Conservation (phyloP, 1,284 basidiomycete genomes). For the Stygiomarasmius scandens region DNA sequence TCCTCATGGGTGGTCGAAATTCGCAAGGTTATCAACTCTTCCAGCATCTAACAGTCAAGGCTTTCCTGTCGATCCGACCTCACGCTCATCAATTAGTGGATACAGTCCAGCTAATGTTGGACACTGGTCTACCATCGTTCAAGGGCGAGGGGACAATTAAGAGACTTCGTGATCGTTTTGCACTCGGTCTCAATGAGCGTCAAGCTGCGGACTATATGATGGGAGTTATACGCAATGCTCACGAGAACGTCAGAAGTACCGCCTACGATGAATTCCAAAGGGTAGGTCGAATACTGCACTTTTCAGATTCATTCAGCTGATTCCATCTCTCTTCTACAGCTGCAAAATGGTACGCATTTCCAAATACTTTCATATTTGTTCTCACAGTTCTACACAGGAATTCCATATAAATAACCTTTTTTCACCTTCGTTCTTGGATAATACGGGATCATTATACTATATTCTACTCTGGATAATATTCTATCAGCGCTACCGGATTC, state of each 20-base stretch:
- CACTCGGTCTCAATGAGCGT: constrained; percentile 80
- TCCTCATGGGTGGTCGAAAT: constrained; percentile 93
- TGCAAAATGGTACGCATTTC: constrained; percentile 51
- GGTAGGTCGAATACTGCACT: constrained; percentile 44
- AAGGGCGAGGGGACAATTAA: constrained; percentile 94
- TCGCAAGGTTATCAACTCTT: constrained; percentile 95
- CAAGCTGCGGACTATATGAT: constrained; percentile 95
- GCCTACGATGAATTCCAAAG: constrained; percentile 93
- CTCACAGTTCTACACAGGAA: constrained; percentile 34
- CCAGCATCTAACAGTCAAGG: constrained; percentile 92
- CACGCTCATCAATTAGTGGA: constrained; percentile 89
- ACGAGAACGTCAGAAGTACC: constrained; percentile 91
- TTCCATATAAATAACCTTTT: constrained; percentile 50
- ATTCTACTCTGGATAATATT: background rate
- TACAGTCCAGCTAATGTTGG: constrained; percentile 92
- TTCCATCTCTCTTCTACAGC: constrained; percentile 29
- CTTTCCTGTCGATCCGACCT: constrained; percentile 93
- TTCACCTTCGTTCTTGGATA: background rate
- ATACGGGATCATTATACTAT: background rate
- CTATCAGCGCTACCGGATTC: too few species aligned
- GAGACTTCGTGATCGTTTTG: constrained; percentile 87
- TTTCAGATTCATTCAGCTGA: background rate
- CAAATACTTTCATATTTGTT: constrained; percentile 5
- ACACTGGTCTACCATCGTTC: constrained; percentile 93
- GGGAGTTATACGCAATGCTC: constrained; percentile 87